These are phyloP conservation scores for Rhizopus stolonifer DNA, from an alignment of 371 early-diverging fungal genomes.

Conservation along the genomic window DNA sequence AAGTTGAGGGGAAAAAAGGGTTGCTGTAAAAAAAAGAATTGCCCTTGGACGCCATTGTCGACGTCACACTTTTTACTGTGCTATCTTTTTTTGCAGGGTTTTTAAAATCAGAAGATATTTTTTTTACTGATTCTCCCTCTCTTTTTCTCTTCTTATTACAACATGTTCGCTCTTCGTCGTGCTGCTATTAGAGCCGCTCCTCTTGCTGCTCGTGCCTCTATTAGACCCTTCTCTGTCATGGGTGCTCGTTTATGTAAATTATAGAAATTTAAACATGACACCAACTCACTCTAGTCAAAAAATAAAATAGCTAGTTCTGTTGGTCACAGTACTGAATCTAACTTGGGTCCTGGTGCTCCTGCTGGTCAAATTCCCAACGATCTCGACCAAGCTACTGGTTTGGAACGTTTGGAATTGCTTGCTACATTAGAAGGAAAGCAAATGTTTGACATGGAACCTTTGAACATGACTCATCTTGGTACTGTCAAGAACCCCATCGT, in stretches of 20 bases:
- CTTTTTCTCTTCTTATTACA: constrained; percentile 1
- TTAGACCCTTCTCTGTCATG: constrained; percentile 36
- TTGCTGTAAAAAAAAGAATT: constrained; percentile 1
- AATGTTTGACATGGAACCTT: constrained; percentile 85
- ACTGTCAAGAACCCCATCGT: constrained; percentile 87
- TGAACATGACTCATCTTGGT: constrained; percentile 74
- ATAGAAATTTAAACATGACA: no score
- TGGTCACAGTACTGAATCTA: constrained; percentile 48
- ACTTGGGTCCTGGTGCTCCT: constrained; percentile 68
- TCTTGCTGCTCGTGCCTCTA: constrained; percentile 19
- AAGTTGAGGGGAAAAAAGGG: constrained; percentile 14
- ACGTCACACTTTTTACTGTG: constrained; percentile 1
- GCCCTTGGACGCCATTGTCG: background rate
- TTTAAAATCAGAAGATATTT: background rate
- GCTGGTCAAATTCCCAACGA: constrained; percentile 78
- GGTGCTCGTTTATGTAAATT: constrained; percentile 40
- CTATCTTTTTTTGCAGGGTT: constrained; percentile 2
- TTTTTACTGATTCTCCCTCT: constrained; percentile 16
- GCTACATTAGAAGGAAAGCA: constrained; percentile 84
- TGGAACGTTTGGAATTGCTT: constrained; percentile 88
- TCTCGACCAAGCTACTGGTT: constrained; percentile 90
- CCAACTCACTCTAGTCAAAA: no score
- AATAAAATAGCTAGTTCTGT: constrained; percentile 44
- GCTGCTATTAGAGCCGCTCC: constrained; percentile 39
- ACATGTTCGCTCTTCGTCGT: constrained; percentile 39